Evolutionary conservation across 202 grass and related monocot species (phyloP).

Genomic region (Saccharum hybrid): DNA sequence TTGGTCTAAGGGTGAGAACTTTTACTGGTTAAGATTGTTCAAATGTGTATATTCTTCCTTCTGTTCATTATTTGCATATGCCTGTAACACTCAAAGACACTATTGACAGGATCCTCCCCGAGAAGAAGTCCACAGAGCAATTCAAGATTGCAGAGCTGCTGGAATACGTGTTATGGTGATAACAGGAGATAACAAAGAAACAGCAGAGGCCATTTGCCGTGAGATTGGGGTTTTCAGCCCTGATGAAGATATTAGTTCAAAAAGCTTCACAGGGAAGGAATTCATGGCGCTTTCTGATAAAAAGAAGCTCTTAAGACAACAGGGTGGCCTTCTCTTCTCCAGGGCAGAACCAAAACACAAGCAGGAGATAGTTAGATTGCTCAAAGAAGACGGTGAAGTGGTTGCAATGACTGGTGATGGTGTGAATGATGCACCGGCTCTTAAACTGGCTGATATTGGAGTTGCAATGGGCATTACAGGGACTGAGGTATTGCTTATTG

Average conservation of each 20-base stretch:
- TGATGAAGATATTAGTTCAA: conserved; percentile 65
- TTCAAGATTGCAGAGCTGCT: conserved; percentile 95
- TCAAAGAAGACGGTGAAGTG: conserved; percentile 98
- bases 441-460: conserved; percentile 98
- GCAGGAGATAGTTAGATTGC: conserved; percentile 92
- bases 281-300: conserved; percentile 72
- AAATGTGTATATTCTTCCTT: background rate
- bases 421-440: conserved; percentile 96
- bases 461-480: conserved; percentile 97
- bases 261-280: conserved; percentile 90
- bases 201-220: conserved; percentile 92
- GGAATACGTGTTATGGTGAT: conserved; percentile 98
- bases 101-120: conserved; percentile 83
- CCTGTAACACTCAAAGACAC: conserved; percentile 30
- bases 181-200: conserved; percentile 99
- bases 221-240: conserved; percentile 83
- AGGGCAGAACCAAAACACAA: conserved; percentile 96
- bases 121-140: conserved; percentile 90
- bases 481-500: conserved; percentile 70
- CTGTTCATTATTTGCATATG: conserved; percentile 21
- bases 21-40: background rate
- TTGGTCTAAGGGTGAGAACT: conserved; percentile 83
- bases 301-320: conserved; percentile 72
- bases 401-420: conserved; percentile 99
- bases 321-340: conserved; percentile 80